Percentiles rank a stretch among this genome's conserved stretches.
These are phyloP conservation scores for Clausena lansium DNA, from an alignment of 345 rosid species.

Conservation along the genomic window DNA sequence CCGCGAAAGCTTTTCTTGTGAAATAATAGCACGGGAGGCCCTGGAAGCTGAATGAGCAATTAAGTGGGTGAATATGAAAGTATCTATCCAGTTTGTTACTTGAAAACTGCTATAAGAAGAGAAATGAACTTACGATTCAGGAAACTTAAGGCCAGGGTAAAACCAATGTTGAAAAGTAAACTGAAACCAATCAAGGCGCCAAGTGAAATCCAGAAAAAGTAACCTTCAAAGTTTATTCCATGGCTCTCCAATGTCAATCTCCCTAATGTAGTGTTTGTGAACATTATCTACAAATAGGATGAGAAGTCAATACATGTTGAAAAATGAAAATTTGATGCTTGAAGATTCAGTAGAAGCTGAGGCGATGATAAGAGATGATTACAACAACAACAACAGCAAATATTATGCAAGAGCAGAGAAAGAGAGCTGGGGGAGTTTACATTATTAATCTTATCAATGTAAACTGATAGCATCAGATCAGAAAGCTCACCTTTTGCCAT, in stretches of 20 bases:
- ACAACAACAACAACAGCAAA: too few species aligned
- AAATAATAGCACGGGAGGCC: slow-evolving; percentile 2
- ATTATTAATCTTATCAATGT: too few species aligned
- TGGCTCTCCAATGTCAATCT: background rate
- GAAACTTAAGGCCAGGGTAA: background rate
- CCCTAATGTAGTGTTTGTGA: background rate
- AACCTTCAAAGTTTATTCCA: background rate
- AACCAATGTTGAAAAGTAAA: background rate
- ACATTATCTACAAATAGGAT: background rate
- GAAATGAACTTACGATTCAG: background rate
- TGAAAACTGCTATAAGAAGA: background rate
- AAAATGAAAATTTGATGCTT: too few species aligned
- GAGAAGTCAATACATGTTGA: background rate
- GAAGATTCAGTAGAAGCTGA: too few species aligned
- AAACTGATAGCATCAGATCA: too few species aligned
- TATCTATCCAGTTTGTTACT: background rate
- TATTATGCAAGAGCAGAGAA: too few species aligned
- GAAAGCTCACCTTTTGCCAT: slow-evolving; percentile 49
- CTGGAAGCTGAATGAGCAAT: background rate
- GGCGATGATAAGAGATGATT: too few species aligned
- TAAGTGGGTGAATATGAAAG: background rate
- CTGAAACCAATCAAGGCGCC: background rate
- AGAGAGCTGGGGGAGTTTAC: too few species aligned
- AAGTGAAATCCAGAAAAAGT: background rate
- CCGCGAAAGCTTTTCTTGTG: background rate